These are phyloP conservation scores for Exophiala bonariae DNA, from an alignment of 2,329 filamentous ascomycete genomes.

Conservation along the genomic window DNA sequence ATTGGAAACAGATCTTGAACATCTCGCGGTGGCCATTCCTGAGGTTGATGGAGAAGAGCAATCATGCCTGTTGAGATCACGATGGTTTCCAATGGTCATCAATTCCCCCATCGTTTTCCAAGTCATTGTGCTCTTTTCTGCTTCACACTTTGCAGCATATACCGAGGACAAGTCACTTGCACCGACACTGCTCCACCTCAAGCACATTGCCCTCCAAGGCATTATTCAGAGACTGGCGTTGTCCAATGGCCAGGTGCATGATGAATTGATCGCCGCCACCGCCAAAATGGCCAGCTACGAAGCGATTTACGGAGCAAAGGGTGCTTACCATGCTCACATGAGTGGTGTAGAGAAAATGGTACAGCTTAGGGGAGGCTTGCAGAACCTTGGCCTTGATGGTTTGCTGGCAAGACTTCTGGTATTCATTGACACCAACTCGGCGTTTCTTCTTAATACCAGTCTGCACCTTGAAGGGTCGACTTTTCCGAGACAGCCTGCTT, in stretches of 20 bases:
- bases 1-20: constrained; percentile 31
- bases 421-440: constrained; percentile 49
- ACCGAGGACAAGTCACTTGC: constrained; percentile 18
- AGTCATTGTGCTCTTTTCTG: constrained; percentile 43
- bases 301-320: constrained; percentile 48
- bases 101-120: constrained; percentile 41
- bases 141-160: constrained; percentile 42
- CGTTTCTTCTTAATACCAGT: constrained; percentile 32
- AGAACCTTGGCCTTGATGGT: constrained; percentile 44
- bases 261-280: constrained; percentile 49
- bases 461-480: constrained; percentile 13
- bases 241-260: background rate
- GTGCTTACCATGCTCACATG: constrained; percentile 51
- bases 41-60: constrained; percentile 39
- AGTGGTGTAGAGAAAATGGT: constrained; percentile 45
- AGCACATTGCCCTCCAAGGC: constrained; percentile 42
- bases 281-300: constrained; percentile 56
- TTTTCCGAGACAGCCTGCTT: constrained; percentile 14
- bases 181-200: constrained; percentile 42
- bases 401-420: constrained; percentile 49
- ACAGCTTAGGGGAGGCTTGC: constrained; percentile 46
- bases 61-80: constrained; percentile 37
- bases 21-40: constrained; percentile 44
- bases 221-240: constrained; percentile 2
- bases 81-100: constrained; percentile 45